Evolutionary conservation across 164 flowering plant genomes (phyloP).

Genomic region (Paratinospora sagittata): DNA sequence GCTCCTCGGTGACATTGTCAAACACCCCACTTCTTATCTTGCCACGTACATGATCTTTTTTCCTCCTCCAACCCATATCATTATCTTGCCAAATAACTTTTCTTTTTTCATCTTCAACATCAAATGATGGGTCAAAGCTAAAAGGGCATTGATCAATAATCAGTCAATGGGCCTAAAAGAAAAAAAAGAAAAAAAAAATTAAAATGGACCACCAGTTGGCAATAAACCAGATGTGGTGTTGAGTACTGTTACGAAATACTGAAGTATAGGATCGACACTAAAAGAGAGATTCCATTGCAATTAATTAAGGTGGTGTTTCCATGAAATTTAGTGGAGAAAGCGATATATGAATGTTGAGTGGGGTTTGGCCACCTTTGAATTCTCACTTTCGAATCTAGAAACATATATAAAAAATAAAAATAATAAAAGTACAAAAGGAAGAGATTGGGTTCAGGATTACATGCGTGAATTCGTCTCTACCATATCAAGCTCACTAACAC

Average conservation of each 20-base stretch:
- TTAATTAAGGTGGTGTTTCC: not conserved
- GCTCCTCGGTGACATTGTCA: not conserved
- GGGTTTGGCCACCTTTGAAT: not conserved
- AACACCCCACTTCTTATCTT: not conserved
- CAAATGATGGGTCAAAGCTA: not conserved
- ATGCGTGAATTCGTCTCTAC: not conserved
- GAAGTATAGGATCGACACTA: slow-evolving; percentile 1
- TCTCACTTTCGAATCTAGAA: not conserved
- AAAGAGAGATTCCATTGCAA: not conserved
- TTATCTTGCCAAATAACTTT: too few species aligned
- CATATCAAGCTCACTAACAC: not conserved
- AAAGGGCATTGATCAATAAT: not conserved
- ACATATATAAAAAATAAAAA: not conserved
- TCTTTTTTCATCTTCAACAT: not conserved
- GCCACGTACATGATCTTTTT: not conserved
- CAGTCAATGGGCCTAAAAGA: not conserved
- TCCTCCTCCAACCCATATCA: too few species aligned
- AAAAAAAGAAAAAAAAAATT: not conserved
- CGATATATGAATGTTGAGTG: not conserved
- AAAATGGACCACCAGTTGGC: not conserved
- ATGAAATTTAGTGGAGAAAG: not conserved
- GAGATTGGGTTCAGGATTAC: not conserved
- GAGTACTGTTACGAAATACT: not conserved
- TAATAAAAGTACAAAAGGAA: not conserved
- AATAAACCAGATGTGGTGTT: not conserved